Evolutionary conservation across 1,284 basidiomycete genomes (phyloP).

Genomic region (Laetiporus sulphureus): DNA sequence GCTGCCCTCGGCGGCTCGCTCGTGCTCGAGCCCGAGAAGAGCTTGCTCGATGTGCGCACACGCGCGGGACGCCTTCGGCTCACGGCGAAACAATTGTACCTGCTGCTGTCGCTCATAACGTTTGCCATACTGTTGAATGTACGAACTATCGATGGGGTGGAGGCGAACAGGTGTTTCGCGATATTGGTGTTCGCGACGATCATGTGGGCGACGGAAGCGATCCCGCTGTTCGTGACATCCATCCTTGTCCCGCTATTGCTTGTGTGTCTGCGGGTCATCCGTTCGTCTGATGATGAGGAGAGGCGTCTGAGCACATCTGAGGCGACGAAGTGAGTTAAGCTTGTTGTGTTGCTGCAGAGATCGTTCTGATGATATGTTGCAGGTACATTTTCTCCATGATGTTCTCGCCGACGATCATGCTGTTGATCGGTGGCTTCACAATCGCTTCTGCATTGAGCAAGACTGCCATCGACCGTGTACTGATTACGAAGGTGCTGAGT

Average conservation of each 20-base stretch:
- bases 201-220: conserved; percentile 96
- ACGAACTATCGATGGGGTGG: conserved; percentile 53
- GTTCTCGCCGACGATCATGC: conserved; percentile 94
- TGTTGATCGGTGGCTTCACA: conserved; percentile 96
- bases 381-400: conserved; percentile 75
- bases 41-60: conserved; percentile 48
- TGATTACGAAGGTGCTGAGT: conserved; percentile 90
- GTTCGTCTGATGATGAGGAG: conserved; percentile 39
- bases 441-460: conserved; percentile 96
- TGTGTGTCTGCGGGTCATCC: conserved; percentile 83
- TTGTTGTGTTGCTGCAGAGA: conserved; percentile 5
- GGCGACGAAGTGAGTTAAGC: conserved; percentile 69
- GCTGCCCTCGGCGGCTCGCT: conserved; percentile 43
- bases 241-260: conserved; percentile 85
- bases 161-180: conserved; percentile 90
- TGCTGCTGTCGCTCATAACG: conserved; percentile 48
- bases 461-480: conserved; percentile 92
- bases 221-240: conserved; percentile 95
- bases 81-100: conserved; percentile 55
- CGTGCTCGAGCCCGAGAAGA: conserved; percentile 45
- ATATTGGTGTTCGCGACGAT: conserved; percentile 90
- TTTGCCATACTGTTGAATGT: conserved; percentile 60
- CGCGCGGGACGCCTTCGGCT: conserved; percentile 61
- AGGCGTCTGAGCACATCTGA: conserved; percentile 57
- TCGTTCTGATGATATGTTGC: not conserved